phyloP scores from a whole-genome alignment of 768 basidiomycete genomes.

The Lactarius hatsudake region DNA sequence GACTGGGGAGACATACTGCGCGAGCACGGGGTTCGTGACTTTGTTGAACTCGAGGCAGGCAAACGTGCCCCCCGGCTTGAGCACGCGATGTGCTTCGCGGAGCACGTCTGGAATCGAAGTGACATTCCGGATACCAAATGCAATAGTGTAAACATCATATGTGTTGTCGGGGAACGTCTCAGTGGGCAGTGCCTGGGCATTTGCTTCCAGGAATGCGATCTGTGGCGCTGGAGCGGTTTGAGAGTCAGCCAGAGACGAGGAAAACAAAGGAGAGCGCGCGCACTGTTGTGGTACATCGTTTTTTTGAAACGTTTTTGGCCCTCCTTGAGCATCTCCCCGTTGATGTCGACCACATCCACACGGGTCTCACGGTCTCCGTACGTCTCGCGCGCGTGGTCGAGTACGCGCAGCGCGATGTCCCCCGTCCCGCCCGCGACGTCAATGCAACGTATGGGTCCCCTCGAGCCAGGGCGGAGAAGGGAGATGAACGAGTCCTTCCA shows the following conservation, averaged over 20 bases:
- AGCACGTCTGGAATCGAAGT: slow-evolving; percentile 89
- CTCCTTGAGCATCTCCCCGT: slow-evolving; percentile 91
- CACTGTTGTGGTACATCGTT: slow-evolving; percentile 98
- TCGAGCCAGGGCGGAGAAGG: slow-evolving; percentile 69
- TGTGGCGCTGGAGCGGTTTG: slow-evolving; percentile 65
- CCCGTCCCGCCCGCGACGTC: slow-evolving; percentile 98
- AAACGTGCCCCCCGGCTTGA: slow-evolving; percentile 95
- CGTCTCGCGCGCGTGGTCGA: slow-evolving; percentile 86
- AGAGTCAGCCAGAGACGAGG: slow-evolving; percentile 11
- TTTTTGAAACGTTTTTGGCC: slow-evolving; percentile 88
- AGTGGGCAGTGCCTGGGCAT: slow-evolving; percentile 76
- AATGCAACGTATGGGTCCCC: slow-evolving; percentile 74
- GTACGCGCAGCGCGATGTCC: slow-evolving; percentile 91
- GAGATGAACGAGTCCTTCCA: slow-evolving; percentile 95
- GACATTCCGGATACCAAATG: slow-evolving; percentile 97
- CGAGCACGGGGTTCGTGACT: slow-evolving; percentile 83
- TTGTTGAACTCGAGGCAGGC: slow-evolving; percentile 96
- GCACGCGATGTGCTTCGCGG: slow-evolving; percentile 85
- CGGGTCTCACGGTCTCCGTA: slow-evolving; percentile 87
- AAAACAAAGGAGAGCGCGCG: slow-evolving; percentile 31
- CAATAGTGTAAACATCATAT: slow-evolving; percentile 96
- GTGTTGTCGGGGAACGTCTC: slow-evolving; percentile 73
- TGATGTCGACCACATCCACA: slow-evolving; percentile 92
- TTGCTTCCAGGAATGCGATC: slow-evolving; percentile 88
- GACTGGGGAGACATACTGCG: slow-evolving; percentile 58